Base-by-base conservation (phyloP, 2,329 filamentous ascomycete species). In the Grosmannia serpens region DNA sequence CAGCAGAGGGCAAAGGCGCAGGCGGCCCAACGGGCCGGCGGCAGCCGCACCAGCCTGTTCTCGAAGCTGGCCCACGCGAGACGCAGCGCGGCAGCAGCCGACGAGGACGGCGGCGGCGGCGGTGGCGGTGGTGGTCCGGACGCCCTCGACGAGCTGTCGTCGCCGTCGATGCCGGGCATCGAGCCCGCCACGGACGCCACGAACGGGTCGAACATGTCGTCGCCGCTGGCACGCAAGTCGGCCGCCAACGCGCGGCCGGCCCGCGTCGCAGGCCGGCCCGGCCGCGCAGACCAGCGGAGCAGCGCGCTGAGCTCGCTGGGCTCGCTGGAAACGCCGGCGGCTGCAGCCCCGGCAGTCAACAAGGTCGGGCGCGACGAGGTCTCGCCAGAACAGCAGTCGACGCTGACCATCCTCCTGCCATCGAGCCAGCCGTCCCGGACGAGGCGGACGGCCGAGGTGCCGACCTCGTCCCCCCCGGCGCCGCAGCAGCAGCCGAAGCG, bases 61-160 rank as follows among this genome's bases (percentile, higher is more conserved):
- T 44, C 56, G 4, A 53, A 52, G 26, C 47, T 58, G 26, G 55
- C 52, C 51, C 44, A 54, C 7, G 53, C 58, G 7, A 58, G 62
- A 41, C 56, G 62, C n/a, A 60, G 58, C 26, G 33, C 56, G 29
- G 10, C 27, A 20, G 20, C 49, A 22, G 29, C n/a, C 29, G 47
- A 9, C 26, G 44, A 46, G 6, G 38, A 3, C 20, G 35, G 41
- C 46, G 22, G 46, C 27, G 41, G 4, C 7, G 22, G 9, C 15
- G 24, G 24, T 53, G 60, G 3, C 47, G 50, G 26, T 53, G 59
- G 44, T 33, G 60, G 49, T 15, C 24, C 20, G 4, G 63, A 64
- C 20, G 65, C 64, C 7, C 46, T 66, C 27, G 67, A 70, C 58
- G 69, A 70, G 55, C 59, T 69, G 9, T 71, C 70, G 17, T 67